phyloP scores from a whole-genome alignment of 164 flowering plant species.

The Kalanchoe fedtschenkoi region DNA sequence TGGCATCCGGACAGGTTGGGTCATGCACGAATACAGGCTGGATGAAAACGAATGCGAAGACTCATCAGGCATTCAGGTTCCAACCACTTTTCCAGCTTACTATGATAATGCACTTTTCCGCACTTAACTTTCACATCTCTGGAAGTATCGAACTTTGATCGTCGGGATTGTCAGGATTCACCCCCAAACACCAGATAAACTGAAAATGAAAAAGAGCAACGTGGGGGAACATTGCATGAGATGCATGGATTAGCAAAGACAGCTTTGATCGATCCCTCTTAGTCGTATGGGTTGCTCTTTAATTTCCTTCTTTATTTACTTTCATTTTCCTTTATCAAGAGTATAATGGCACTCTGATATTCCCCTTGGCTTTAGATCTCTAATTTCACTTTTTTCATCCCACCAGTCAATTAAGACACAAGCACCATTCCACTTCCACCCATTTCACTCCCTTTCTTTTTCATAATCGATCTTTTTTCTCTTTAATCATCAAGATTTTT shows the following conservation, averaged over 20 bases:
- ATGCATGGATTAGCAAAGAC: conserved; percentile 38
- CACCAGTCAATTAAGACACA: conserved; percentile 5
- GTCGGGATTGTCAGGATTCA: no score
- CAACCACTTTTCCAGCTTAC: not conserved
- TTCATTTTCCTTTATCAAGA: conserved; percentile 3
- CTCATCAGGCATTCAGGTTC: no score
- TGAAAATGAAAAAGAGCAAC: not conserved
- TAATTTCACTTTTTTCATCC: conserved; percentile 5
- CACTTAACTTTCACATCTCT: no score
- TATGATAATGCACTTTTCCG: not conserved
- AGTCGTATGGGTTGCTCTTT: not conserved
- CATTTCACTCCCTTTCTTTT: no score
- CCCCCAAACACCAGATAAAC: no score
- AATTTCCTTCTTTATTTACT: not conserved
- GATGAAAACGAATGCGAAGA: no score
- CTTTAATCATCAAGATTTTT: no score
- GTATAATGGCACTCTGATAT: conserved; percentile 7
- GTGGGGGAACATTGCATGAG: conserved; percentile 34
- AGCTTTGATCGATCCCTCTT: conserved; percentile 12
- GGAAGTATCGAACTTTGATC: no score
- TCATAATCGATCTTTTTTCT: no score
- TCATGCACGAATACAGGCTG: no score
- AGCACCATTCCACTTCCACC: conserved; percentile 8
- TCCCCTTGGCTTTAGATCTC: conserved; percentile 7
- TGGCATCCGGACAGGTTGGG: conserved; percentile 72